Conservation (phyloP, 2,329 filamentous ascomycete genomes). For the Phaeosphaeriaceae sp. region DNA sequence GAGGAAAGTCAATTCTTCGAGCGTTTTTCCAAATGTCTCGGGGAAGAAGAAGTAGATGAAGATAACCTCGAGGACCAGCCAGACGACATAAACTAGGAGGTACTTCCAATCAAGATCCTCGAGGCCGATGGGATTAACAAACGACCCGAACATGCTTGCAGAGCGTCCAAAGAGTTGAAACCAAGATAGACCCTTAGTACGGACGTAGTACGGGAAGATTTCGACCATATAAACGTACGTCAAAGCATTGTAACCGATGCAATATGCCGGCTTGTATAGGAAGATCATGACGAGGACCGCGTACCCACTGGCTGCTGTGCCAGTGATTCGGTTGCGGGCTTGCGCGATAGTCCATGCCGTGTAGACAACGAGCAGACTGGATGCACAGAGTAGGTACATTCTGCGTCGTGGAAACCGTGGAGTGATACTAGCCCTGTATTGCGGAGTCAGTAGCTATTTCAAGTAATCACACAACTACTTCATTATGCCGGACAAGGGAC, state of each 20-base stretch:
- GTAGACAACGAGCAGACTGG: conserved; percentile 42
- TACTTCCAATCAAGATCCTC: conserved; percentile 67
- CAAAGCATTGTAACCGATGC: conserved; percentile 64
- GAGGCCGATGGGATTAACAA: conserved; percentile 69
- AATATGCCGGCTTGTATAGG: conserved; percentile 61
- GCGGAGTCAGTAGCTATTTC: background rate
- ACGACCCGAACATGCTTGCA: conserved; percentile 66
- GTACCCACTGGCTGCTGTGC: conserved; percentile 42
- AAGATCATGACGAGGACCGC: conserved; percentile 60
- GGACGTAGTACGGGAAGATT: conserved; percentile 58
- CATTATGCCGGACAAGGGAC: background rate
- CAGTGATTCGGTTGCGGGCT: conserved; percentile 60
- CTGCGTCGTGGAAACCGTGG: conserved; percentile 63
- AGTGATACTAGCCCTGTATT: conserved; percentile 57
- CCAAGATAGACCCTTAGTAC: conserved; percentile 58
- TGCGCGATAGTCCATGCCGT: conserved; percentile 50
- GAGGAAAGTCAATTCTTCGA: conserved; percentile 44
- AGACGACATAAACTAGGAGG: conserved; percentile 64
- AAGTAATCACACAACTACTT: background rate
- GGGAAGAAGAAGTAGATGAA: conserved; percentile 47
- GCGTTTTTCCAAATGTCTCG: conserved; percentile 42
- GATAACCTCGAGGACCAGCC: conserved; percentile 41
- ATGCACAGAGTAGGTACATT: conserved; percentile 59
- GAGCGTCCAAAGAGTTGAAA: conserved; percentile 70
- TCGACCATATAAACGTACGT: conserved; percentile 63